A percentile compares a stretch with the other conserved stretches of the same genome.
Evolutionary conservation across 331 rosid species (phyloP).

Genomic region (Ulmus americana): DNA sequence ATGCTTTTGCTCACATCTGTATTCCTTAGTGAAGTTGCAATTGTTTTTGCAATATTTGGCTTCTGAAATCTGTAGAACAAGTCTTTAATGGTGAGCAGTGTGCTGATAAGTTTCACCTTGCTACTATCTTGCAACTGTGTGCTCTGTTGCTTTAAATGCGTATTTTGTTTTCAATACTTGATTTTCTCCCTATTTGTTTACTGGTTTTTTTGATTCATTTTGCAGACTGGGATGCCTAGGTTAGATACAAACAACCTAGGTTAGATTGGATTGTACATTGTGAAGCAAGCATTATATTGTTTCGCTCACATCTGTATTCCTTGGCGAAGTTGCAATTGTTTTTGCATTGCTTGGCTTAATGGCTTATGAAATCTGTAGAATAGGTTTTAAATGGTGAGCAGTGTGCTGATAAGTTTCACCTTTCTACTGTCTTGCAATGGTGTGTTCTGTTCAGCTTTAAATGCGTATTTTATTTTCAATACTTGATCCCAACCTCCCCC

Average conservation of each 20-base stretch:
- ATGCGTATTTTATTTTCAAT: neutral
- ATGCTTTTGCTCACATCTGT: neutral
- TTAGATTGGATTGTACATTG: neutral
- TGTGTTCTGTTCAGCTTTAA: neutral
- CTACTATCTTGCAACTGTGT: too few relatives aligned
- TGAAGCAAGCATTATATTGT: neutral
- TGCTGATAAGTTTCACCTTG: too few relatives aligned
- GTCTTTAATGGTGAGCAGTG: too few relatives aligned
- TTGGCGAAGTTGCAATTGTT: too few relatives aligned
- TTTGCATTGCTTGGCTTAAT: too few relatives aligned
- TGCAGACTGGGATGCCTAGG: constrained; percentile 45
- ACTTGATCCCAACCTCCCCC: too few relatives aligned
- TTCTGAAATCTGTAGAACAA: too few relatives aligned
- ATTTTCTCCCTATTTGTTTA: neutral
- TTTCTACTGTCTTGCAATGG: too few relatives aligned
- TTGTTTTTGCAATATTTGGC: too few relatives aligned
- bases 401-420: too few relatives aligned
- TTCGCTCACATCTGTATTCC: neutral
- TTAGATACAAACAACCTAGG: constrained; percentile 14
- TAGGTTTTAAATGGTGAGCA: too few relatives aligned
- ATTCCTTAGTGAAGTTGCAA: neutral
- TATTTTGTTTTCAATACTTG: neutral
- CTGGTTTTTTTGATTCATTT: constrained; percentile 18
- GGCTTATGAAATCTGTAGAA: too few relatives aligned
- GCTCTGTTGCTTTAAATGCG: neutral